Evolutionary conservation across 106 monocot genomes (phyloP).

Genomic region (Hemerocallis citrina): DNA sequence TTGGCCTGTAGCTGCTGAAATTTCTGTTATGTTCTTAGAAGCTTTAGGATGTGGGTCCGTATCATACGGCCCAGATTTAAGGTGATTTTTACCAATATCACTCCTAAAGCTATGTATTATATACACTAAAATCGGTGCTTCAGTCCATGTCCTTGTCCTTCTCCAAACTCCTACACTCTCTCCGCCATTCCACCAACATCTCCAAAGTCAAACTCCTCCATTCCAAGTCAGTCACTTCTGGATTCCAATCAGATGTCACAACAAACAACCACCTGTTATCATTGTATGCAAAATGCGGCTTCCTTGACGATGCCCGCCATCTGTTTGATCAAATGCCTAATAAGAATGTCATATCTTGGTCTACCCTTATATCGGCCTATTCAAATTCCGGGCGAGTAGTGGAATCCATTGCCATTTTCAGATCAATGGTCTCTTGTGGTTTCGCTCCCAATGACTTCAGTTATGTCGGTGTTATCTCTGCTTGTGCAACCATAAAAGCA

Average conservation of each 20-base stretch:
- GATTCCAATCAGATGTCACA: slow-evolving; percentile 13
- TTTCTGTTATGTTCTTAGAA: no score
- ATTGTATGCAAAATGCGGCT: slow-evolving; percentile 58
- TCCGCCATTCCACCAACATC: no score
- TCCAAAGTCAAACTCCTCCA: slow-evolving; percentile 59
- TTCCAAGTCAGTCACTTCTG: slow-evolving; percentile 24
- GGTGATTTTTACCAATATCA: no score
- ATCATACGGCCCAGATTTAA: no score
- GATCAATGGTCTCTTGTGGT: slow-evolving; percentile 43
- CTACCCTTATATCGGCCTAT: slow-evolving; percentile 33
- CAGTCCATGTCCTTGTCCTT: no score
- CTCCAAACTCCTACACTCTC: no score
- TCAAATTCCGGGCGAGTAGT: slow-evolving; percentile 16
- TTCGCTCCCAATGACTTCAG: slow-evolving; percentile 42
- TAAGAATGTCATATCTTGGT: slow-evolving; percentile 47
- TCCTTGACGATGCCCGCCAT: slow-evolving; percentile 20
- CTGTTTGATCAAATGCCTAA: slow-evolving; percentile 41
- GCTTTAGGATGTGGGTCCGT: no score
- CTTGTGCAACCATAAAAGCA: slow-evolving; percentile 23
- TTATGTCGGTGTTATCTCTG: slow-evolving; percentile 36
- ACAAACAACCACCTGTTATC: slow-evolving; percentile 38
- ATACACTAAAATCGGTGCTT: no score
- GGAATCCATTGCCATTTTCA: slow-evolving; percentile 21
- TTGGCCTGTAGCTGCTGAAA: no score
- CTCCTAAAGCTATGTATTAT: no score